Evolutionary conservation across 78 protist species (phyloP).

Genomic region (Capsaspora owczarzaki): DNA sequence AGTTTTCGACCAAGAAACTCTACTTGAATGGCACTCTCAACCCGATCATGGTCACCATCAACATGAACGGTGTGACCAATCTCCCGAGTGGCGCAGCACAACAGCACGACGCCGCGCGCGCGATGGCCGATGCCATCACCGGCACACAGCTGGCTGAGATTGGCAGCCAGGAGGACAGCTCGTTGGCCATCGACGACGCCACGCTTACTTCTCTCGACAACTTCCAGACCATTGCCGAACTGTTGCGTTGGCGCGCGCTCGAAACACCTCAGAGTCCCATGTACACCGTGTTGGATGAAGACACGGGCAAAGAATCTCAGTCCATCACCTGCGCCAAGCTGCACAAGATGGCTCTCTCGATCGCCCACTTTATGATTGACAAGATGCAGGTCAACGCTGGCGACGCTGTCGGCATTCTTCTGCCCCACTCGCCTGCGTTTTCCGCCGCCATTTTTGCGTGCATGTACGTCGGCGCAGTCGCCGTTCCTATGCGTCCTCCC

Average conservation of each 20-base stretch:
- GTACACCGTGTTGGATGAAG: not conserved
- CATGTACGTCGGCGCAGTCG: conserved; percentile 1
- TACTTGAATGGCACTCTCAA: no score
- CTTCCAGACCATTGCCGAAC: not conserved
- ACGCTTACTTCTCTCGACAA: not conserved
- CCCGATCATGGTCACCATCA: no score
- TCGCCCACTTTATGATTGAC: not conserved
- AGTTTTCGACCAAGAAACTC: no score
- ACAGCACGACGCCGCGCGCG: no score
- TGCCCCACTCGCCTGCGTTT: not conserved
- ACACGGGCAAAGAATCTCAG: not conserved
- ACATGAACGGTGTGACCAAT: no score
- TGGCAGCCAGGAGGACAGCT: not conserved
- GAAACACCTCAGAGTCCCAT: not conserved
- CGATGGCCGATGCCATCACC: conserved; percentile 2
- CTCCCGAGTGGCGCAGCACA: no score
- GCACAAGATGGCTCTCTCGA: not conserved
- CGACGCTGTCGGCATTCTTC: not conserved
- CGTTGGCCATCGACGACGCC: not conserved
- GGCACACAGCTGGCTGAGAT: not conserved
- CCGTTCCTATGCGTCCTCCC: not conserved
- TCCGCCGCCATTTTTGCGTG: not conserved
- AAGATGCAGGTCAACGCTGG: not conserved
- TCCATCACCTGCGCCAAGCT: not conserved
- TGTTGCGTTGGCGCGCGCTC: not conserved